Evolutionary conservation across 2,329 filamentous ascomycete genomes (phyloP).

Genomic region (Chrysoporthe deuterocubensis): DNA sequence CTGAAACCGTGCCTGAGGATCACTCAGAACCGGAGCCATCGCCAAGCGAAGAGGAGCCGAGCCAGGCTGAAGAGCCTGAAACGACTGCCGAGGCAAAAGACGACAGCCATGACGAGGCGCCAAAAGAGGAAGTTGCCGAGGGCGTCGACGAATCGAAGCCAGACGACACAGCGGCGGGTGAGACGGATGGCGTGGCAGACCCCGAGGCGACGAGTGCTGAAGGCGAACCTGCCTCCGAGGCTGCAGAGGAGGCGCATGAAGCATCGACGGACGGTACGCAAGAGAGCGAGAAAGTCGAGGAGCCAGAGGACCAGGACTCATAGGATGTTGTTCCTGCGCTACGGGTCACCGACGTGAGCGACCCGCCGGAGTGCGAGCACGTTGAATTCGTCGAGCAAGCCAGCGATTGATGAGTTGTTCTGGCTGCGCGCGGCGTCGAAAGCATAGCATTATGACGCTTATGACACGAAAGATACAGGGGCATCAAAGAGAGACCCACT

Average conservation of each 20-base stretch:
- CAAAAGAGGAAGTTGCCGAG: slow-evolving; percentile 13
- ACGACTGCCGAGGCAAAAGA: not conserved
- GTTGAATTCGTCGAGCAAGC: not conserved
- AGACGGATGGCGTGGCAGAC: slow-evolving; percentile 30
- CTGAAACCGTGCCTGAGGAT: slow-evolving; percentile 32
- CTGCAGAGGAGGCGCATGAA: slow-evolving; percentile 6
- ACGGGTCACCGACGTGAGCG: not conserved
- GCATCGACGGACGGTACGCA: slow-evolving; percentile 8
- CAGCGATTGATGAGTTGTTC: not conserved
- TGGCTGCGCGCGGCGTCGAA: not conserved
- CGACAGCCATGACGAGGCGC: not conserved
- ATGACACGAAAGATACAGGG: not conserved
- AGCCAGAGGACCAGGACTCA: slow-evolving; percentile 10
- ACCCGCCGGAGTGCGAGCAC: not conserved
- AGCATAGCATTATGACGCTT: not conserved
- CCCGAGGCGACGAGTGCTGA: slow-evolving; percentile 15
- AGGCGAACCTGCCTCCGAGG: slow-evolving; percentile 24
- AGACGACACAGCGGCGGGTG: slow-evolving; percentile 12
- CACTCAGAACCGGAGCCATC: slow-evolving; percentile 14
- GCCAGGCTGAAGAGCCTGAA: slow-evolving; percentile 8
- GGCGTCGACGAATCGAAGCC: slow-evolving; percentile 4
- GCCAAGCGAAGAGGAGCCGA: slow-evolving; percentile 32
- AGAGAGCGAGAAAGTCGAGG: slow-evolving; percentile 11
- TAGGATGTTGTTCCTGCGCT: not conserved
- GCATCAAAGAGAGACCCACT: not conserved